A percentile compares a stretch with the other conserved stretches of the same genome.
These are phyloP conservation scores for Marasmius oreades DNA, from an alignment of 1,284 basidiomycete species.

Conservation along the genomic window DNA sequence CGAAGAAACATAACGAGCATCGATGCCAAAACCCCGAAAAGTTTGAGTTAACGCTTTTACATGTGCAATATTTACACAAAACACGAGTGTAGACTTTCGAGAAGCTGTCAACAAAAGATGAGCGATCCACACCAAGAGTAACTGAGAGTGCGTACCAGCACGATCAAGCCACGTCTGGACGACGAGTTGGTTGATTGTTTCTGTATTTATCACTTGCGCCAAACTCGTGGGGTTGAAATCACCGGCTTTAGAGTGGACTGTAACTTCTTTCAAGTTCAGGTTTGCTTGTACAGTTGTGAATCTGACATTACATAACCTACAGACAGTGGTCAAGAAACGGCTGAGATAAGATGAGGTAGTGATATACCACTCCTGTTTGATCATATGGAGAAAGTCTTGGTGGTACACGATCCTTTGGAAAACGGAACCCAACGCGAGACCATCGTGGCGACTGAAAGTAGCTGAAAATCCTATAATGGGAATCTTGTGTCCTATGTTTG, in stretches of 20 bases:
- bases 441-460: constrained; percentile 92
- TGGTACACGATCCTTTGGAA: constrained; percentile 95
- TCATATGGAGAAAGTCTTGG: constrained; percentile 90
- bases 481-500: constrained; percentile 44
- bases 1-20: constrained; percentile 82
- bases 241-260: constrained; percentile 61
- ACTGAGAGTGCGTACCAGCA: constrained; percentile 48
- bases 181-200: constrained; percentile 71
- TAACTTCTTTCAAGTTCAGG: constrained; percentile 67
- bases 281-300: constrained; percentile 80
- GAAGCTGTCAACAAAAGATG: constrained; percentile 33
- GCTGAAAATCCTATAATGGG: constrained; percentile 96
- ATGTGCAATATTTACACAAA: constrained; percentile 86
- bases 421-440: constrained; percentile 83
- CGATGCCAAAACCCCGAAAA: constrained; percentile 78
- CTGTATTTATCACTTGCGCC: constrained; percentile 77
- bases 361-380: constrained; percentile 83
- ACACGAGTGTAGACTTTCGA: constrained; percentile 86
- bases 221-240: constrained; percentile 81
- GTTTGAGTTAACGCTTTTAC: constrained; percentile 72
- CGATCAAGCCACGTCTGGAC: constrained; percentile 81
- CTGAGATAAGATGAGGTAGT: background rate
- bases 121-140: background rate
- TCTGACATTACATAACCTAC: constrained; percentile 80
- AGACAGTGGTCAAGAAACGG: constrained; percentile 4